phyloP scores from a whole-genome alignment of 441 rosid species.

The Aquilaria agallochum region DNA sequence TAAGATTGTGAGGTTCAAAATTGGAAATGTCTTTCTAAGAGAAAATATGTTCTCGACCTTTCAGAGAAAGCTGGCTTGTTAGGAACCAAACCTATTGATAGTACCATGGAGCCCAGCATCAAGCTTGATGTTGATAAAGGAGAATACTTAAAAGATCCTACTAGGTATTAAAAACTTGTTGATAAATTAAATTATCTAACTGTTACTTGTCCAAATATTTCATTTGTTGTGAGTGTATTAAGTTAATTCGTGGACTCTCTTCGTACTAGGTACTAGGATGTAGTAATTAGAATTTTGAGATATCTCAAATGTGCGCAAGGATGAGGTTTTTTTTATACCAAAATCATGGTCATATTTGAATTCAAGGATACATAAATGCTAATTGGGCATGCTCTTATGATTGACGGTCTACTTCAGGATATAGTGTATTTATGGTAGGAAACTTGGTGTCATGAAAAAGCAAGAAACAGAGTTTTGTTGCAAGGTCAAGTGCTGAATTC shows the following conservation, averaged over 20 bases:
- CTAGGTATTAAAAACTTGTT: too few species aligned
- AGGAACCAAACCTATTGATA: not conserved
- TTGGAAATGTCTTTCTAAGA: not conserved
- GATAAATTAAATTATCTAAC: too few species aligned
- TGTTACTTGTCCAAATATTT: too few species aligned
- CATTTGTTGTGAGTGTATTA: too few species aligned
- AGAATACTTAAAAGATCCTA: too few species aligned
- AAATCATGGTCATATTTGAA: not conserved
- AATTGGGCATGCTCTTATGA: not conserved
- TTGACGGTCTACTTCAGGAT: not conserved
- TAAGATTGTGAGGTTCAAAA: not conserved
- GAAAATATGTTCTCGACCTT: not conserved
- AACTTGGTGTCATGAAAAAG: too few species aligned
- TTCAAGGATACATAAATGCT: not conserved
- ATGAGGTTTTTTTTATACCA: not conserved
- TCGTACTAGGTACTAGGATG: too few species aligned
- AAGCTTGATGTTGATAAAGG: not conserved
- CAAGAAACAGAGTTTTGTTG: not conserved
- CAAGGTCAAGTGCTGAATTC: not conserved
- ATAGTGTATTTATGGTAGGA: not conserved
- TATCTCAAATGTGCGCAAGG: not conserved
- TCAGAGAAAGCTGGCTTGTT: not conserved
- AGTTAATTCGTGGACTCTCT: too few species aligned
- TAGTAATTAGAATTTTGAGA: too few species aligned
- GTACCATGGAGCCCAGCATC: not conserved